Evolutionary conservation across 805 yeast species (phyloP), one percentile per base, ranked within the genome.

Genomic region (Vanderwaltozyma polyspora): DNA sequence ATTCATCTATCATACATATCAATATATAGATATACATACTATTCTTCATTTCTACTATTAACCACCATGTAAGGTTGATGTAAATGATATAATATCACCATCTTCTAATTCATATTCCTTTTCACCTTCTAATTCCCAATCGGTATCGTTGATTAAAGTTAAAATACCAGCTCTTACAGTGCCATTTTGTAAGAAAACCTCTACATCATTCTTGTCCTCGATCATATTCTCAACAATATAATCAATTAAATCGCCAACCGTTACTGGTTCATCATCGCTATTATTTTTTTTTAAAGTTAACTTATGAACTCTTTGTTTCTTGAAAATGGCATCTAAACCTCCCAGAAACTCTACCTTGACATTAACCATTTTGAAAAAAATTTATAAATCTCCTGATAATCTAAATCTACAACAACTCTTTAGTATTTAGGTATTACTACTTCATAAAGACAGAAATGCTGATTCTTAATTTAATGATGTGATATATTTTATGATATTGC

Each of bases 41-140:
- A 8, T 7, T 9, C 23, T 5, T 13, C 9, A n/a, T 25, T 4
- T 28, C 23, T 21, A 7, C 10, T 10, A 8, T 43, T 45, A 89
- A 31, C 98, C 98, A 4, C 98, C 98, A 48, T 89, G 98, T 40
- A 89, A 63, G 3, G 98, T 91, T 28, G 94, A 81, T 2, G 96
- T 89, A 50, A 89, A 89, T 3, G 93, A 75, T 26, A 89, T 69
- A 16, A 73, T 66, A 56, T 89, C 98, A 10, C 81, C 78, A 31
- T 70, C 60, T 55, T 83, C 80, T 12, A 91, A 55, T n/a, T 66
- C 74, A 49, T 86, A 86, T 8, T 73, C 79, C 46, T 83, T 86
- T 57, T 79, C 86, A 9, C 85, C 97, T 55, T 86, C 94, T 11
- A 89, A 60, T 51, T 89, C 98, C 97, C 97, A 89, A 60, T 89